These are phyloP conservation scores for Hypsizygus ulmarius DNA, from an alignment of 1,284 basidiomycete species.

Conservation along the genomic window DNA sequence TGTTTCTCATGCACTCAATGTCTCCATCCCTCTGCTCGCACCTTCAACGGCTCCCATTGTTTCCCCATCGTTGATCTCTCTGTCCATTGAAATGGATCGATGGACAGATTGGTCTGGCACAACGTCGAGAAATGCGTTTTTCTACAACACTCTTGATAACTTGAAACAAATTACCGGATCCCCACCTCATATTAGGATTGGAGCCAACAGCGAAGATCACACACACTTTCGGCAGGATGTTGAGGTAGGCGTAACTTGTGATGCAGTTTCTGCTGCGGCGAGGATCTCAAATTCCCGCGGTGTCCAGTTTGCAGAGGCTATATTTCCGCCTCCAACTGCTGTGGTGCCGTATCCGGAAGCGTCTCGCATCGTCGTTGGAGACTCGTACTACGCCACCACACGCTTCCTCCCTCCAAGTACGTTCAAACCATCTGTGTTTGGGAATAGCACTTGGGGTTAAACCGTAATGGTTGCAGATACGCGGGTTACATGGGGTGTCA, in stretches of 20 bases:
- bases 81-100: constrained; percentile 69
- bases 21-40: constrained; percentile 26
- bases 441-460: not conserved
- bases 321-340: constrained; percentile 29
- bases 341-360: constrained; percentile 65
- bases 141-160: constrained; percentile 56
- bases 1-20: constrained; percentile 18
- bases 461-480: constrained; percentile 36
- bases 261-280: not conserved
- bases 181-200: constrained; percentile 60
- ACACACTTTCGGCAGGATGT: constrained; percentile 49
- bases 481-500: constrained; percentile 70
- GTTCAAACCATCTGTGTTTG: constrained; percentile 2
- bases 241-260: constrained; percentile 29
- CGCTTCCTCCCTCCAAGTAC: constrained; percentile 52
- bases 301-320: constrained; percentile 16
- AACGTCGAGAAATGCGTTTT: constrained; percentile 49
- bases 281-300: not conserved
- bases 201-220: constrained; percentile 62
- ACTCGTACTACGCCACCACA: constrained; percentile 55
- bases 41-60: constrained; percentile 30
- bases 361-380: constrained; percentile 50
- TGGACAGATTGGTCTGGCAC: constrained; percentile 65
- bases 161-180: constrained; percentile 50
- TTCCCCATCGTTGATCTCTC: constrained; percentile 49